Percentiles rank a stretch among this genome's conserved stretches.
phyloP scores from a whole-genome alignment of 164 flowering plant genomes.

The Echeveria elegans region DNA sequence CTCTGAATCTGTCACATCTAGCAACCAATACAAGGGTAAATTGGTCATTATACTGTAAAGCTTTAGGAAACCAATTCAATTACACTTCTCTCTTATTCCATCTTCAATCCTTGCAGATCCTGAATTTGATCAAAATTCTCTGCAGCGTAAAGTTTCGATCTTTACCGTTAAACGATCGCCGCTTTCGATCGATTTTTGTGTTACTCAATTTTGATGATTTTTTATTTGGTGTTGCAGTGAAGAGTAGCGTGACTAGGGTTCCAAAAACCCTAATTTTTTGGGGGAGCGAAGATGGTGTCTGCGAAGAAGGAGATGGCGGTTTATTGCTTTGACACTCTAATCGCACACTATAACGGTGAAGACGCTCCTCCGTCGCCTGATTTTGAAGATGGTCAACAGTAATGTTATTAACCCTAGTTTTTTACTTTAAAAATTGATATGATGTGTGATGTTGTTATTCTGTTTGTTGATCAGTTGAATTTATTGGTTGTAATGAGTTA shows the following conservation, averaged over 20 bases:
- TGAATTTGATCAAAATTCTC: no score
- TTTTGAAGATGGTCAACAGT: slow-evolving; percentile 84
- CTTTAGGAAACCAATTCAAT: no score
- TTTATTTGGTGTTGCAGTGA: no score
- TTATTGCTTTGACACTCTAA: slow-evolving; percentile 83
- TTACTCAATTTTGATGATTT: no score
- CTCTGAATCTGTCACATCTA: no score
- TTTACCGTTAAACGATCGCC: no score
- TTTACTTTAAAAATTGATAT: neutral
- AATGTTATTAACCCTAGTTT: slow-evolving; percentile 10
- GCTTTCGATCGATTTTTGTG: no score
- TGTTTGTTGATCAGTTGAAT: neutral
- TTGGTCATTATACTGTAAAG: no score
- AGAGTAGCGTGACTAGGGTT: neutral
- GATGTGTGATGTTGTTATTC: neutral
- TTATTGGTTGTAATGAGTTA: neutral
- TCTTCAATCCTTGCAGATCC: no score
- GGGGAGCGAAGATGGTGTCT: slow-evolving; percentile 57
- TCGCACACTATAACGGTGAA: slow-evolving; percentile 78
- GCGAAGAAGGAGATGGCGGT: slow-evolving; percentile 91
- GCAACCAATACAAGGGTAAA: no score
- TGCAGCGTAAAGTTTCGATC: no score
- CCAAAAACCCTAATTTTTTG: neutral
- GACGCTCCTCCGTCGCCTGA: slow-evolving; percentile 63
- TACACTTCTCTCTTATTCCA: no score